These are phyloP conservation scores for Colletotrichum lindemuthianum DNA, from an alignment of 2,329 filamentous ascomycete genomes.

Conservation along the genomic window DNA sequence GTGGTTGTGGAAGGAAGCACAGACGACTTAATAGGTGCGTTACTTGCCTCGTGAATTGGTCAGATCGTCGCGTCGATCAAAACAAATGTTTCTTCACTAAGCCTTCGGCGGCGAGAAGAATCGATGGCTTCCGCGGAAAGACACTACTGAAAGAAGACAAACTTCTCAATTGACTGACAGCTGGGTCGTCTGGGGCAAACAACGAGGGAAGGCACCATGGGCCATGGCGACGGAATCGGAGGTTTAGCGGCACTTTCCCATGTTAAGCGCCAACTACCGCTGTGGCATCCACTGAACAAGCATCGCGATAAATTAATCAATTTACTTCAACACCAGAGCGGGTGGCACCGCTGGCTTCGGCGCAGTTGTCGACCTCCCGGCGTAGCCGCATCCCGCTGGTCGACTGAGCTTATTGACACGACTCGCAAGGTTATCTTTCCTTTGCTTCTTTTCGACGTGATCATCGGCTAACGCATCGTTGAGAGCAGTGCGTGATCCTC, in stretches of 20 bases:
- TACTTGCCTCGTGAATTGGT: not conserved
- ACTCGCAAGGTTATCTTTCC: not conserved
- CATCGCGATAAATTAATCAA: constrained; percentile 29
- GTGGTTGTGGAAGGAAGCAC: constrained; percentile 1
- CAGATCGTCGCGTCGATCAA: not conserved
- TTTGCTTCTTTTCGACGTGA: not conserved
- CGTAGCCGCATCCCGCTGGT: not conserved
- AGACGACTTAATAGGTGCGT: not conserved
- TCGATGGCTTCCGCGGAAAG: not conserved
- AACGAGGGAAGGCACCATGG: constrained; percentile 3
- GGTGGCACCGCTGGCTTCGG: not conserved
- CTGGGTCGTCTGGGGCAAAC: constrained; percentile 9
- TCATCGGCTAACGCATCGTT: not conserved
- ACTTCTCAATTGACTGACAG: not conserved
- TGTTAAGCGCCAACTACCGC: constrained; percentile 5
- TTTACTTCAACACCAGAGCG: constrained; percentile 6
- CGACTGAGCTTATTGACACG: constrained; percentile 26
- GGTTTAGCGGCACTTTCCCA: too few species aligned
- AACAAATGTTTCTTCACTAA: constrained; percentile 4
- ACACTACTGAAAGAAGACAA: not conserved
- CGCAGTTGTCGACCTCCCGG: not conserved
- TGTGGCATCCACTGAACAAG: constrained; percentile 29
- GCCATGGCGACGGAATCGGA: constrained; percentile 1
- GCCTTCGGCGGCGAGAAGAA: not conserved
- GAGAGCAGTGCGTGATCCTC: not conserved